Conservation (phyloP, 75 land plant genomes). For the Cryptomeria japonica region DNA sequence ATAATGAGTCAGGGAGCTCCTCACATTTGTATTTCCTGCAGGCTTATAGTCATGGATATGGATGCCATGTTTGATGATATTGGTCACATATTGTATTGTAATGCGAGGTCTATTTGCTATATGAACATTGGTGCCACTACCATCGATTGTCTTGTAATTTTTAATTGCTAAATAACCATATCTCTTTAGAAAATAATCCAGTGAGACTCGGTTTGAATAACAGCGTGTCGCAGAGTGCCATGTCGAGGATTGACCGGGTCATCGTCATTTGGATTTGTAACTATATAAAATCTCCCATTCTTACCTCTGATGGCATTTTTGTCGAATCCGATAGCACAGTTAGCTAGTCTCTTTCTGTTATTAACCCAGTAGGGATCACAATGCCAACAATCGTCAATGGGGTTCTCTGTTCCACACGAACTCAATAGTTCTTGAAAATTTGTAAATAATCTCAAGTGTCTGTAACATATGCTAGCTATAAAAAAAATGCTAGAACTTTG, state of each 20-base stretch:
- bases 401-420: constrained; percentile 29
- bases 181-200: constrained; percentile 85
- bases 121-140: constrained; percentile 73
- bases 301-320: constrained; percentile 55
- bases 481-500: no score
- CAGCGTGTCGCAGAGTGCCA: constrained; percentile 60
- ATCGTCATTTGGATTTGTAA: constrained; percentile 45
- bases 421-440: neutral
- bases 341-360: constrained; percentile 55
- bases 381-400: constrained; percentile 78
- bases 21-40: constrained; percentile 75
- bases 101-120: constrained; percentile 75
- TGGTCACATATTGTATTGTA: constrained; percentile 67
- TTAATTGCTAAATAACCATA: constrained; percentile 77
- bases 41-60: constrained; percentile 77
- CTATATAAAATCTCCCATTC: constrained; percentile 32
- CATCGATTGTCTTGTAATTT: constrained; percentile 88
- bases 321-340: constrained; percentile 77
- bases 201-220: constrained; percentile 33
- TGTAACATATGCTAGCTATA: no score
- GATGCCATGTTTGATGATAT: constrained; percentile 76
- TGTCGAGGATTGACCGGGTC: constrained; percentile 48
- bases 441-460: neutral
- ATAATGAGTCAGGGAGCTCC: constrained; percentile 64
- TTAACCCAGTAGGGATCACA: constrained; percentile 51